phyloP scores from a whole-genome alignment of 345 rosid genomes.

The Moricandia moricandioides region DNA sequence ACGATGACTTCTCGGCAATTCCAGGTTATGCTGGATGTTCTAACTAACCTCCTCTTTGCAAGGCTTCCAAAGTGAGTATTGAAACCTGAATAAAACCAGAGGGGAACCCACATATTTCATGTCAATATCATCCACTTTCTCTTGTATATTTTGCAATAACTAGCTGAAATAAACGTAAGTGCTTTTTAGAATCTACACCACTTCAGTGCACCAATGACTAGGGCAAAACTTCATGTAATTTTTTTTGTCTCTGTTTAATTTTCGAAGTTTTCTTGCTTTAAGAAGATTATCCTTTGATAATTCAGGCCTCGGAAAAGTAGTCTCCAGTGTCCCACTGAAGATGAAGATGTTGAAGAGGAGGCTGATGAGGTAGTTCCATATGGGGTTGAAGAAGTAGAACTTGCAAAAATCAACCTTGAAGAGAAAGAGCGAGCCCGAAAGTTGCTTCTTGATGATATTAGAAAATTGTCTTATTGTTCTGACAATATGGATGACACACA shows the following conservation, averaged over 20 bases:
- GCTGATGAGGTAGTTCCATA: constrained; percentile 97
- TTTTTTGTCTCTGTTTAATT: not conserved
- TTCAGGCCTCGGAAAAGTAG: constrained; percentile 92
- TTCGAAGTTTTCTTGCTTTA: not conserved
- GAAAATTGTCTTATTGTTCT: constrained; percentile 57
- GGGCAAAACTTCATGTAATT: not conserved
- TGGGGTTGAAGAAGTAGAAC: constrained; percentile 96
- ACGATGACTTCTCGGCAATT: constrained; percentile 98
- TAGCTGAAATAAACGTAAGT: constrained; percentile 5
- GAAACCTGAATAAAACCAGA: constrained; percentile 13
- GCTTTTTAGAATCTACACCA: not conserved
- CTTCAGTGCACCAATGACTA: constrained; percentile 1
- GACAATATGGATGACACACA: constrained; percentile 55
- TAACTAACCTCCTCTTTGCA: constrained; percentile 97
- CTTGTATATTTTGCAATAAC: not conserved
- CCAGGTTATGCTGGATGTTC: constrained; percentile 95
- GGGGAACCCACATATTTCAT: constrained; percentile 12
- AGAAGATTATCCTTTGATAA: constrained; percentile 21
- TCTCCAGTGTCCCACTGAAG: constrained; percentile 82
- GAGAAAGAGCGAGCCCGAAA: constrained; percentile 70
- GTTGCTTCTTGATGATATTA: constrained; percentile 74
- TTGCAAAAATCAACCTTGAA: constrained; percentile 85
- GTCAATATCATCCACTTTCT: not conserved
- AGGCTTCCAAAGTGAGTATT: constrained; percentile 89
- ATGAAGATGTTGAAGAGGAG: constrained; percentile 94